phyloP scores from a whole-genome alignment of 2,329 filamentous ascomycete species.

The Aspergillus sp. region DNA sequence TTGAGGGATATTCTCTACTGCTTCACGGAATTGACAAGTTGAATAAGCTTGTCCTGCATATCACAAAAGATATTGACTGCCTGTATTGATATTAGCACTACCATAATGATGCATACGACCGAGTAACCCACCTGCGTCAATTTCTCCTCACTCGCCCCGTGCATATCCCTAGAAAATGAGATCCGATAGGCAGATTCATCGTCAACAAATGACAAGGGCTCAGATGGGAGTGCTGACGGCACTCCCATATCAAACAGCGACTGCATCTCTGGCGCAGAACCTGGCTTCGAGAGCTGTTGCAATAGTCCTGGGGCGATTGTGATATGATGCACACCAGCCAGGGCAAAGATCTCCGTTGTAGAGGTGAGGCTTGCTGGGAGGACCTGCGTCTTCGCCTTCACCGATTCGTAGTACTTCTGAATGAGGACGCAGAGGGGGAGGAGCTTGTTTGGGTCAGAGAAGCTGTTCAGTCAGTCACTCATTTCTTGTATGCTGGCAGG shows the following conservation, averaged over 20 bases:
- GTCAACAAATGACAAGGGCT: slow-evolving; percentile 28
- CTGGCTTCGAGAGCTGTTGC: slow-evolving; percentile 44
- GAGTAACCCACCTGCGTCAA: slow-evolving; percentile 40
- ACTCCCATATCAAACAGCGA: slow-evolving; percentile 27
- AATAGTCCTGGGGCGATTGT: slow-evolving; percentile 58
- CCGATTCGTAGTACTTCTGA: slow-evolving; percentile 53
- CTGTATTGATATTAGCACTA: slow-evolving; percentile 6
- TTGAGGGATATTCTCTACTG: too few species aligned
- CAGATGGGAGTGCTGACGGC: slow-evolving; percentile 9
- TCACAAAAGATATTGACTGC: slow-evolving; percentile 20
- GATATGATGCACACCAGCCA: slow-evolving; percentile 59
- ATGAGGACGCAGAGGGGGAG: slow-evolving; percentile 52
- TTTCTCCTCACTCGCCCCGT: slow-evolving; percentile 48
- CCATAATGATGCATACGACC: neutral
- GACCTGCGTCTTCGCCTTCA: slow-evolving; percentile 48
- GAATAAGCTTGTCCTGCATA: slow-evolving; percentile 15
- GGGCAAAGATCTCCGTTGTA: slow-evolving; percentile 56
- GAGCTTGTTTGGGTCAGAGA: slow-evolving; percentile 27
- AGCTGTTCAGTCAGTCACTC: slow-evolving; percentile 13
- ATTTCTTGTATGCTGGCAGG: neutral
- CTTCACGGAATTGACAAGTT: neutral
- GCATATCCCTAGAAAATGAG: slow-evolving; percentile 48
- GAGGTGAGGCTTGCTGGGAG: slow-evolving; percentile 59
- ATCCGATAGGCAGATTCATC: slow-evolving; percentile 52
- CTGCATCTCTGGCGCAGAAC: slow-evolving; percentile 30